Base-by-base conservation (phyloP, 768 basidiomycete species). In the Auriscalpium vulgare region DNA sequence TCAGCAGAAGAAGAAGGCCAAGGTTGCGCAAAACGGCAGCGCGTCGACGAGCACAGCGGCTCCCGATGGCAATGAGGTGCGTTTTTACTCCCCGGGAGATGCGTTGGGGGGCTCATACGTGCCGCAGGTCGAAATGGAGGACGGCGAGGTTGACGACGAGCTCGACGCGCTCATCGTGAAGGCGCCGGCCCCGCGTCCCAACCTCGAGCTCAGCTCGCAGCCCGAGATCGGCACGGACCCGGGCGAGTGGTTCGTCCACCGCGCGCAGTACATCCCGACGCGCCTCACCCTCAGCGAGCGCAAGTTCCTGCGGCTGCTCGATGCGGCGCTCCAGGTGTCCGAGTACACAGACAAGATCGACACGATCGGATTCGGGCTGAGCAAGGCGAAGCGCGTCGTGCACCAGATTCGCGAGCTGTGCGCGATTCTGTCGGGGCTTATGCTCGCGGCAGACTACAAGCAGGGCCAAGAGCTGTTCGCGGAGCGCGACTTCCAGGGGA, bases 321-420 rank as follows among this genome's bases (percentile, higher is more conserved):
- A 93, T 56, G 91, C 90, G 9, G 91, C 91, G 2, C 78, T 93
- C 43, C 80, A 81, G 50, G 89, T 91, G 38, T 89, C 87, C 14
- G 91, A 93, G 67, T 92, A 92, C 66, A 93, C 91, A 45, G 91
- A 93, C 75, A 91, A 90, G 67, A 88, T 92, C 36, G 91, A 93
- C 71, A 89, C 85, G 50, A 70, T 91, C 43, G 82, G 85, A 2
- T 91, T 83, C 57, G 82, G 86, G 6, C 72, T 87, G 36, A 87
- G 85, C 34, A 93, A 91, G 67, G 80, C 89, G n/a, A 91, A 90
- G 66, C 82, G 91, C 8, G 90, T 92, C 46, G 91, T 93, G 3
- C 78, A 85, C 53, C 91, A 92, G 66, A 91, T 93, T 61, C 81
- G 87, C 37, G 91, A 92, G 65, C 77, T 93, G 3, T 93, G 91